These are phyloP conservation scores for Aotearoamyces nothofagi DNA, from an alignment of 2,329 filamentous ascomycete genomes.

Conservation along the genomic window DNA sequence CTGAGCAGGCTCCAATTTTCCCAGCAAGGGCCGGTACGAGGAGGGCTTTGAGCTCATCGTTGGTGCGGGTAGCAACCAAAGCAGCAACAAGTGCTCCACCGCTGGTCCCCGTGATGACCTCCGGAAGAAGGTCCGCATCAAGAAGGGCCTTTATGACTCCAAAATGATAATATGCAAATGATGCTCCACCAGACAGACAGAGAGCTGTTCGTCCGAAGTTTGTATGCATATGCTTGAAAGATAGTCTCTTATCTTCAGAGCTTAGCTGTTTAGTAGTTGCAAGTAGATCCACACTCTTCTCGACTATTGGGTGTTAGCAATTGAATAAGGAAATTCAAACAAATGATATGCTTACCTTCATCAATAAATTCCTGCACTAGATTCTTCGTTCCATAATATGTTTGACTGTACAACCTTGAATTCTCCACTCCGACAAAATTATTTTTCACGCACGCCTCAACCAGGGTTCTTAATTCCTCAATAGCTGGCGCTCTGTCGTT, in stretches of 20 bases:
- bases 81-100: slow-evolving; percentile 84
- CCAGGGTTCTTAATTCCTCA: slow-evolving; percentile 60
- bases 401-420: slow-evolving; percentile 86
- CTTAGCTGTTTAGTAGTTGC: slow-evolving; percentile 51
- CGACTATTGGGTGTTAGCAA: slow-evolving; percentile 33
- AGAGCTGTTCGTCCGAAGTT: slow-evolving; percentile 89
- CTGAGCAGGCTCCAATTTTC: slow-evolving; percentile 73
- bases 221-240: slow-evolving; percentile 79
- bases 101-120: slow-evolving; percentile 93
- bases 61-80: slow-evolving; percentile 74
- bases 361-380: slow-evolving; percentile 82
- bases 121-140: slow-evolving; percentile 71
- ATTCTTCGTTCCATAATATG: slow-evolving; percentile 95
- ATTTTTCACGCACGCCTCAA: slow-evolving; percentile 90
- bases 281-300: slow-evolving; percentile 51
- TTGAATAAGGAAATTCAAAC: slow-evolving; percentile 7
- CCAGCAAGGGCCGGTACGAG: slow-evolving; percentile 77
- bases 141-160: slow-evolving; percentile 82
- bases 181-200: slow-evolving; percentile 83
- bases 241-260: slow-evolving; percentile 56
- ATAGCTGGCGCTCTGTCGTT: slow-evolving; percentile 33
- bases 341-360: slow-evolving; percentile 43
- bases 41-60: slow-evolving; percentile 75
- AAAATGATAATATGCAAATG: slow-evolving; percentile 94
- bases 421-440: slow-evolving; percentile 96